Conservation (phyloP, 805 yeast genomes). For the Barnettozyma sucrosica region DNA sequence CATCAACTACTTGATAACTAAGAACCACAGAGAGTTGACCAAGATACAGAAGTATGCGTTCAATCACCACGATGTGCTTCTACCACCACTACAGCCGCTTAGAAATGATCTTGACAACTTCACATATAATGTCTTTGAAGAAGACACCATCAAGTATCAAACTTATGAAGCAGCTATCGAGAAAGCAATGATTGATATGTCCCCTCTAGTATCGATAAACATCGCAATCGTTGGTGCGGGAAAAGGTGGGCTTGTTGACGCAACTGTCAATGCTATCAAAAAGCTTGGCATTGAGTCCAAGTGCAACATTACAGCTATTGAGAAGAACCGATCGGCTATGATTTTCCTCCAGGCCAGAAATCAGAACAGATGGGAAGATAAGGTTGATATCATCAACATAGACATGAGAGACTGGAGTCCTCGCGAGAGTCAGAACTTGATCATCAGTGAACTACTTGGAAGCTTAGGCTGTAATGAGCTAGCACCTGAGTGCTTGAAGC, state of each 20-base stretch:
- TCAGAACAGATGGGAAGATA: conserved; percentile 43
- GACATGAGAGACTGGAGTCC: conserved; percentile 57
- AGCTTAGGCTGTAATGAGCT: conserved; percentile 92
- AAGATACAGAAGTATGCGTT: conserved; percentile 27
- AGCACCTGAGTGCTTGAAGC: conserved; percentile 71
- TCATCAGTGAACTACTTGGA: conserved; percentile 80
- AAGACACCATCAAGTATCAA: conserved; percentile 62
- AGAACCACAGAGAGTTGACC: conserved; percentile 27
- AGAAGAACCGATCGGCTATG: conserved; percentile 62
- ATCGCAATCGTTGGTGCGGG: conserved; percentile 83
- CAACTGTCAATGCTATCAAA: conserved; percentile 38
- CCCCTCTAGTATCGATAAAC: conserved; percentile 22
- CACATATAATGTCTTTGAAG: conserved; percentile 66
- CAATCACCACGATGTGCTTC: conserved; percentile 25
- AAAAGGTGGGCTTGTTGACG: conserved; percentile 71
- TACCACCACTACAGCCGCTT: conserved; percentile 71
- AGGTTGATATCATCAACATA: conserved; percentile 44
- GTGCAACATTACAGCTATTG: conserved; percentile 52
- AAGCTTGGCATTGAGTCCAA: conserved; percentile 23
- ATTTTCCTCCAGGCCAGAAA: conserved; percentile 45
- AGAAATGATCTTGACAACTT: conserved; percentile 47
- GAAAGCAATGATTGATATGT: conserved; percentile 23
- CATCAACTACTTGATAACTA: conserved; percentile 34
- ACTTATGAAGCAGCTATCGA: conserved; percentile 37
- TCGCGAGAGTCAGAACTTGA: conserved; percentile 41